Evolutionary conservation across 2,329 filamentous ascomycete genomes (phyloP).

Genomic region (Fusarium tupiense): DNA sequence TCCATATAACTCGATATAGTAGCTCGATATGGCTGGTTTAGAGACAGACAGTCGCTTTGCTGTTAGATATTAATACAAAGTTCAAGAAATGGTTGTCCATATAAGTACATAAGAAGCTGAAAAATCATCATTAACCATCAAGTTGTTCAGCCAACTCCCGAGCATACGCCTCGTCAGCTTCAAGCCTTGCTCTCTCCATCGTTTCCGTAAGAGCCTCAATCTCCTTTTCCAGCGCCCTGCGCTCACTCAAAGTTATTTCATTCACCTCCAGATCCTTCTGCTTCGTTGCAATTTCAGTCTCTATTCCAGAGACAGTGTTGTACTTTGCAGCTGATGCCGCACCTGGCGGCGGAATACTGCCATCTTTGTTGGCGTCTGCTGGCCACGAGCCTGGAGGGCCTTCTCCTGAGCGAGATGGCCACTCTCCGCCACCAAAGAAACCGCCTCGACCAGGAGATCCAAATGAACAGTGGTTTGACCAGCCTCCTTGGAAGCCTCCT

Average conservation of each 20-base stretch:
- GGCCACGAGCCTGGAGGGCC: slow-evolving; percentile 50
- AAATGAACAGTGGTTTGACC: slow-evolving; percentile 7
- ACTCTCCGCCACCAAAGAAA: slow-evolving; percentile 1
- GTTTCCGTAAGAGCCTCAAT: slow-evolving; percentile 52
- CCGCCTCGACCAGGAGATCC: slow-evolving; percentile 13
- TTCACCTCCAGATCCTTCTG: slow-evolving; percentile 41
- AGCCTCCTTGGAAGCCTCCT: slow-evolving; percentile 11
- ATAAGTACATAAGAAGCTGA: background rate
- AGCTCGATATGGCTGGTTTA: background rate
- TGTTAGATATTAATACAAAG: background rate
- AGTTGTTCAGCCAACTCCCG: slow-evolving; percentile 49
- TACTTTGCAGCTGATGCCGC: slow-evolving; percentile 50
- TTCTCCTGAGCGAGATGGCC: background rate
- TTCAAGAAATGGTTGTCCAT: background rate
- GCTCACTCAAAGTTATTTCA: slow-evolving; percentile 38
- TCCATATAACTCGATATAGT: background rate
- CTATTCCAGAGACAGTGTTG: slow-evolving; percentile 47
- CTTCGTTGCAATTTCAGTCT: slow-evolving; percentile 47
- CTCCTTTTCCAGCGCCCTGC: slow-evolving; percentile 45
- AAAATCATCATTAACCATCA: background rate
- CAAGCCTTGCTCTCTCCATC: slow-evolving; percentile 52
- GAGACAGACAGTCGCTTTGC: background rate
- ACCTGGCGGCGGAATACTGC: slow-evolving; percentile 30
- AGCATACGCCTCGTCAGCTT: slow-evolving; percentile 60
- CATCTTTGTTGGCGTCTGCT: slow-evolving; percentile 38